phyloP scores from a whole-genome alignment of 2,329 filamentous ascomycete genomes.

The Clonostachys chloroleuca region DNA sequence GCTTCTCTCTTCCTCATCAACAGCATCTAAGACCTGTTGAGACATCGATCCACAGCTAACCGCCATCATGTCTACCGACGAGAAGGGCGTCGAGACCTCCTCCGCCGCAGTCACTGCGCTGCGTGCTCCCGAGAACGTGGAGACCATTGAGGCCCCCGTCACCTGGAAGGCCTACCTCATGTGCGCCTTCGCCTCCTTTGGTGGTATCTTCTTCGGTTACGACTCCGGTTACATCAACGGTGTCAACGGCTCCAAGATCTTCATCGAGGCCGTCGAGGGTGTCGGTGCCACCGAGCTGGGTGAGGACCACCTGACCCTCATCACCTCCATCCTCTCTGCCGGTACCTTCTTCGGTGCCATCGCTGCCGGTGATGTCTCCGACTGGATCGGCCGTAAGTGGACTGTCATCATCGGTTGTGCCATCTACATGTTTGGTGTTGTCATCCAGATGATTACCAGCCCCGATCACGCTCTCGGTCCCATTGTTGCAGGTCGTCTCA shows the following conservation, averaged over 20 bases:
- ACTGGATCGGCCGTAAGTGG: conserved; percentile 68
- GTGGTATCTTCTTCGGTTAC: conserved; percentile 75
- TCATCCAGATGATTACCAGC: conserved; percentile 58
- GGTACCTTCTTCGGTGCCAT: conserved; percentile 77
- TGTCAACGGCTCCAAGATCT: conserved; percentile 47
- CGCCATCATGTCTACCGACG: too few relatives aligned
- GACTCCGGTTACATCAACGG: conserved; percentile 74
- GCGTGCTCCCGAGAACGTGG: conserved; percentile 43
- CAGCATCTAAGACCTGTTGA: too few relatives aligned
- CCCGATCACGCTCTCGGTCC: conserved; percentile 45
- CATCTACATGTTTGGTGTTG: conserved; percentile 66
- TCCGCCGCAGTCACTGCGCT: conserved; percentile 14
- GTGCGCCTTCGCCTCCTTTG: conserved; percentile 67
- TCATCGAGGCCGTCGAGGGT: conserved; percentile 47
- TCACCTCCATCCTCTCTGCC: conserved; percentile 73
- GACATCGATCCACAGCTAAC: too few relatives aligned
- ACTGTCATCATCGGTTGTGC: conserved; percentile 68
- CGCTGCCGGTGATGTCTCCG: conserved; percentile 72
- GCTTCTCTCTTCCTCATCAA: too few relatives aligned
- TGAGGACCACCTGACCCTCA: conserved; percentile 44
- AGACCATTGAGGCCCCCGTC: conserved; percentile 62
- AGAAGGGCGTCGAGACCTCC: too few relatives aligned
- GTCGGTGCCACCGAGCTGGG: conserved; percentile 21
- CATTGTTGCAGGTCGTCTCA: conserved; percentile 68
- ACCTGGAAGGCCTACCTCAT: conserved; percentile 66